Percentiles rank a stretch among this genome's conserved stretches.
These are phyloP conservation scores for Nannizziopsis arthrosporioides DNA, from an alignment of 2,329 filamentous ascomycete genomes.

Conservation along the genomic window DNA sequence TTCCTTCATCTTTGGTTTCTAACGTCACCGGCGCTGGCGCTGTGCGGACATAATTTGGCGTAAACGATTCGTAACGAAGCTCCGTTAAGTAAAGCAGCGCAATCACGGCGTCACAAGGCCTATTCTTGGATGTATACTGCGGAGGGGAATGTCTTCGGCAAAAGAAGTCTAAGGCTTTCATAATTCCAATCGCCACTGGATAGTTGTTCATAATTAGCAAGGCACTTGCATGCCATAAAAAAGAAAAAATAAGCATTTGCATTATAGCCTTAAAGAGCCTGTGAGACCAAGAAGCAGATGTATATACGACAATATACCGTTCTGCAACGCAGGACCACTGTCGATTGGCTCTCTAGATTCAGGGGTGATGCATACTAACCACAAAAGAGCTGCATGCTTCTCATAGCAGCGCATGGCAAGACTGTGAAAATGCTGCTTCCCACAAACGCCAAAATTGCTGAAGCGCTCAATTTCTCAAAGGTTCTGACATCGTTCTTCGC, in stretches of 20 bases:
- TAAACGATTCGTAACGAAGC: conserved; percentile 35
- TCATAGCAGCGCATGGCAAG: conserved; percentile 22
- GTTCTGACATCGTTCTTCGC: conserved; percentile 11
- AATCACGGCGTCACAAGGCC: conserved; percentile 21
- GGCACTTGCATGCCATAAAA: not conserved
- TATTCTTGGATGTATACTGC: conserved; percentile 21
- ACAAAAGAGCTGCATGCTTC: conserved; percentile 26
- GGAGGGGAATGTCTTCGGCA: conserved; percentile 26
- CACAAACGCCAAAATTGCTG: conserved; percentile 12
- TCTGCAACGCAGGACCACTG: no score
- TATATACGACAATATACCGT: not conserved
- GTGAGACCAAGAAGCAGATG: not conserved
- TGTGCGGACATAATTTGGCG: conserved; percentile 30
- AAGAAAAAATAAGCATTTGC: not conserved
- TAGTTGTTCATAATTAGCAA: not conserved
- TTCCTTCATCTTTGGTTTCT: not conserved
- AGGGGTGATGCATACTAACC: conserved; percentile 18
- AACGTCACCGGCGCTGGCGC: conserved; percentile 13
- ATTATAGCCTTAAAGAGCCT: not conserved
- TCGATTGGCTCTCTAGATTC: not conserved
- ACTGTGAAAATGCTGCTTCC: conserved; percentile 20
- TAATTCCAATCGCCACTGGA: conserved; percentile 27
- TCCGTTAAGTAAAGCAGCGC: conserved; percentile 31
- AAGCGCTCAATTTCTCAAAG: conserved; percentile 11
- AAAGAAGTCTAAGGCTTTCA: conserved; percentile 35